A percentile compares a stretch with the other conserved stretches of the same genome.
These are phyloP conservation scores for Mortierella claussenii DNA, from an alignment of 192 early-diverging fungal genomes.

Conservation along the genomic window DNA sequence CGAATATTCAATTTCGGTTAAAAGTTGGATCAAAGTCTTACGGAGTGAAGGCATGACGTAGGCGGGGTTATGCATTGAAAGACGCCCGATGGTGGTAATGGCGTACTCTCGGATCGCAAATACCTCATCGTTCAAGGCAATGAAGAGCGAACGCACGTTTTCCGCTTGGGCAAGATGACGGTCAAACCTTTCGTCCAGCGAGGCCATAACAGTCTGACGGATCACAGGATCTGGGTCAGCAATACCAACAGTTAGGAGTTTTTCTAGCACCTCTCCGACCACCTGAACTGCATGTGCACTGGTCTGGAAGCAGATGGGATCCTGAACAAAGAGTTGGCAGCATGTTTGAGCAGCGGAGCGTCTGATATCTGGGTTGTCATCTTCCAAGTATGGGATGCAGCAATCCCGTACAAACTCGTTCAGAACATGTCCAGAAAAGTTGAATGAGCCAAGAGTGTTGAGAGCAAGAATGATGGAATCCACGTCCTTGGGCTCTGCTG, in stretches of 20 bases:
- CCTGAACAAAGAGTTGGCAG: slow-evolving; percentile 82
- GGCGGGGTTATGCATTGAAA: slow-evolving; percentile 89
- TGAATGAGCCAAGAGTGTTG: slow-evolving; percentile 84
- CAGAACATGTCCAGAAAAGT: slow-evolving; percentile 84
- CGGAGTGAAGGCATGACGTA: slow-evolving; percentile 92
- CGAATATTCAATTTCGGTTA: slow-evolving; percentile 94
- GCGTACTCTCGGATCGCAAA: slow-evolving; percentile 88
- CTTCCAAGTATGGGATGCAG: slow-evolving; percentile 83
- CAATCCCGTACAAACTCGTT: slow-evolving; percentile 92
- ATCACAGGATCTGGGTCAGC: slow-evolving; percentile 85
- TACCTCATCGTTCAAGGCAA: slow-evolving; percentile 92
- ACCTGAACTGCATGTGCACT: slow-evolving; percentile 82
- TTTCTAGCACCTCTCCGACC: slow-evolving; percentile 88
- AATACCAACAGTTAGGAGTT: slow-evolving; percentile 87
- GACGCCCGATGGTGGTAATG: slow-evolving; percentile 86
- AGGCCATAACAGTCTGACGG: slow-evolving; percentile 80
- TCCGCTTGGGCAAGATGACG: slow-evolving; percentile 91
- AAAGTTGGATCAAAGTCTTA: slow-evolving; percentile 84
- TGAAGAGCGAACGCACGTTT: slow-evolving; percentile 86
- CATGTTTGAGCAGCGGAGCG: slow-evolving; percentile 88
- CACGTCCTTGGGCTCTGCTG: slow-evolving; percentile 70
- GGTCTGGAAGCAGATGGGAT: slow-evolving; percentile 85
- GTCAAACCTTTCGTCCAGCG: slow-evolving; percentile 87
- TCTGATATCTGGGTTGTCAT: slow-evolving; percentile 80
- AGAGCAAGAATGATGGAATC: slow-evolving; percentile 86